phyloP scores from a whole-genome alignment of 208 protist genomes.

The Crithidia brevicula region DNA sequence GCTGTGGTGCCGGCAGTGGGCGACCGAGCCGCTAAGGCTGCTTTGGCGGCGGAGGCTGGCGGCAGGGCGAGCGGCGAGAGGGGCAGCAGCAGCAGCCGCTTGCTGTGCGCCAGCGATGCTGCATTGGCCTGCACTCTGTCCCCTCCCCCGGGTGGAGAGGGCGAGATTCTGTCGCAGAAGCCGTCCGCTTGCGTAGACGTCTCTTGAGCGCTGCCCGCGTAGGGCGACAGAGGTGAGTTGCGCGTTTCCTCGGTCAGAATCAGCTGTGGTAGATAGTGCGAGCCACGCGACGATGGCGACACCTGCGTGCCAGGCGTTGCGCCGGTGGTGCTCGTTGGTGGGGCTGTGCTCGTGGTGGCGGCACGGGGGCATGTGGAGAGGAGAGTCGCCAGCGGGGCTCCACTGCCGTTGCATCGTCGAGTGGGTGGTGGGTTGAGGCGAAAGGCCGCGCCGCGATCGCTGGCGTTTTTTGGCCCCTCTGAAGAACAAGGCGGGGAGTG shows the following conservation, averaged over 20 bases:
- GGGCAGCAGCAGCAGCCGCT: background rate
- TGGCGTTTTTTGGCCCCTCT: background rate
- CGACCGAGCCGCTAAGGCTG: background rate
- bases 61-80: background rate
- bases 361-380: too few relatives aligned
- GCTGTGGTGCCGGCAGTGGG: background rate
- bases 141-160: too few relatives aligned
- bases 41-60: background rate
- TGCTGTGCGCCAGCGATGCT: background rate
- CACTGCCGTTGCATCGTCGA: background rate
- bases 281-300: background rate
- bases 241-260: background rate
- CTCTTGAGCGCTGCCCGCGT: too few relatives aligned
- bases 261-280: slow-evolving; percentile 11
- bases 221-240: background rate
- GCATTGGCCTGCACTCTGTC: too few relatives aligned
- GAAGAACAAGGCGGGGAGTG: too few relatives aligned
- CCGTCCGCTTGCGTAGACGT: too few relatives aligned
- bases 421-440: background rate
- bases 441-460: background rate
- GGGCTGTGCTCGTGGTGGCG: background rate
- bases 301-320: too few relatives aligned
- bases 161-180: too few relatives aligned
- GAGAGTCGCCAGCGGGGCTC: too few relatives aligned
- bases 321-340: too few relatives aligned